Evolutionary conservation across 352 stramenopile species (phyloP), one percentile per base, ranked within the genome.

Genomic region (Albugo laibachii): DNA sequence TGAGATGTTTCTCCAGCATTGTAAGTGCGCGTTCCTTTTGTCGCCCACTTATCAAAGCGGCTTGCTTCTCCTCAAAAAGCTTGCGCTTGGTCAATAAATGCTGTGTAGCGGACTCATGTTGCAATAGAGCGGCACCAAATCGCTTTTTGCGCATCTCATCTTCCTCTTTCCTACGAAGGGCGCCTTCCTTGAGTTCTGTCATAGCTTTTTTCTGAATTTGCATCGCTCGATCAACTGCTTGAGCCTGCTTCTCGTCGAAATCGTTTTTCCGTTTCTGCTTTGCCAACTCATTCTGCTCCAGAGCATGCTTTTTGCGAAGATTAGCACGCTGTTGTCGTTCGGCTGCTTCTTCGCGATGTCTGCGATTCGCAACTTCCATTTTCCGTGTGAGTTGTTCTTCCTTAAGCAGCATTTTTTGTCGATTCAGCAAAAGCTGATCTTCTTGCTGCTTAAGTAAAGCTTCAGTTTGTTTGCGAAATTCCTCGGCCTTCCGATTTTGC

Each of bases 171-270:
- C 76, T 66, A 42, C 75, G 62, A n/a, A 58, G 46, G 31, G 67
- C 54, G 2, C 68, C 65, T n/a, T 78, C 71, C 36, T 73, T 67
- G 2, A 87, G 55, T 20, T 83, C 72, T 20, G 52, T 55, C 11
- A 69, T 48, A 16, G 68, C 65, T 27, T 80, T 83, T 6, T 47
- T 52, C 36, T 84, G 67, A n/a, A 82, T 70, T 45, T 87, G 72
- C 38, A 58, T 60, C 2, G 60, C 59, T 4, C 75, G 63, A 10
- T 72, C 65, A 0, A 50, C 45, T 1, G 75, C 72, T 8, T 67
- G 59, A 24, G 43, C 24, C 50, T 87, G 75, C 49, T 80, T 80
- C 5, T 61, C 54, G 10, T 73, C 65, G 35, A 85, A 61, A 34
- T 83, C 72, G 38, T 70, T 49, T 49, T 81, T 81, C 19, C 66